Evolutionary conservation across 176 grass and related monocot genomes (phyloP).

Genomic region (Bonia amplexicaulis): DNA sequence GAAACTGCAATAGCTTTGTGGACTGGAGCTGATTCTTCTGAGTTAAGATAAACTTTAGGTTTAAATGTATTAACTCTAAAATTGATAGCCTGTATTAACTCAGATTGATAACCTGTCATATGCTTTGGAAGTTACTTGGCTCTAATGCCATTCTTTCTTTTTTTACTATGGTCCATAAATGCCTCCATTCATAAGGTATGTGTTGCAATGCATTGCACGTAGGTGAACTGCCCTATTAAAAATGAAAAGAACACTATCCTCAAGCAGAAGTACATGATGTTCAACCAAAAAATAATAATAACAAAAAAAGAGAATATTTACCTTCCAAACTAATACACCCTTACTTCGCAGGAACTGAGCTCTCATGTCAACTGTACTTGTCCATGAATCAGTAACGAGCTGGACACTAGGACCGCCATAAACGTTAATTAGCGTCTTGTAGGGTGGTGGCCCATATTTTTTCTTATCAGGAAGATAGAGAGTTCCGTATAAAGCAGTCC

Average conservation of each 20-base stretch:
- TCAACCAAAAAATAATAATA: slow-evolving; percentile 11
- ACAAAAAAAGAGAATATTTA: slow-evolving; percentile 25
- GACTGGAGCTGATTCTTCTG: not conserved
- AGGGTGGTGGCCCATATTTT: slow-evolving; percentile 88
- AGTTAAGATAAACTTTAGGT: not conserved
- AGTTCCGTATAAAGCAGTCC: slow-evolving; percentile 71
- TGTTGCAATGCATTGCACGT: not conserved
- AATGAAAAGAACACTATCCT: not conserved
- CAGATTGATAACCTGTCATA: not conserved
- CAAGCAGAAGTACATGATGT: not conserved
- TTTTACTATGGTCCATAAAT: not conserved
- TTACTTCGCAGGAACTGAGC: slow-evolving; percentile 89
- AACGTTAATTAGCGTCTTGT: slow-evolving; percentile 75
- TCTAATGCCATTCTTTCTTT: not conserved
- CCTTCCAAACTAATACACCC: slow-evolving; percentile 99
- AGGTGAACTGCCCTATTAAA: not conserved
- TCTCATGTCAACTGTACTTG: slow-evolving; percentile 99
- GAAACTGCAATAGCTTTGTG: not conserved
- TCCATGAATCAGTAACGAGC: slow-evolving; percentile 86
- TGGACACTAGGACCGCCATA: slow-evolving; percentile 95
- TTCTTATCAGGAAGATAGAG: slow-evolving; percentile 86
- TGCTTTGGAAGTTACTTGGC: not conserved
- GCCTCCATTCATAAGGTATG: not conserved
- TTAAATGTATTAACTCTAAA: slow-evolving; percentile 1
- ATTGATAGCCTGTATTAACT: not conserved